These are phyloP conservation scores for Nigrospora sphaerica DNA, from an alignment of 2,329 filamentous ascomycete species.

Conservation along the genomic window DNA sequence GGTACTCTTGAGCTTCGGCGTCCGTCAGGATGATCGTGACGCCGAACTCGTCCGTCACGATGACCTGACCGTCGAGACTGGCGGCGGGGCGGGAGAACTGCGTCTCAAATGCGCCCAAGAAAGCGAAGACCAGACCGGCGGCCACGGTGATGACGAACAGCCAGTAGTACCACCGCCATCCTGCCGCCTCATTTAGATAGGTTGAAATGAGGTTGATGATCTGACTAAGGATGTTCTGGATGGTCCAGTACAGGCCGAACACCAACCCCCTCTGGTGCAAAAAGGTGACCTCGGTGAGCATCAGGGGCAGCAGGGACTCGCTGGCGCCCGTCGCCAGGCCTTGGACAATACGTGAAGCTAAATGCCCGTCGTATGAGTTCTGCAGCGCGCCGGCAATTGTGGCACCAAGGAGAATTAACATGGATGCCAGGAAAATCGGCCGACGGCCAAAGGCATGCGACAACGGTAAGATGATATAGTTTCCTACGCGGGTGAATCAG, in stretches of 20 bases:
- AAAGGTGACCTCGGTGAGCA: conserved; percentile 31
- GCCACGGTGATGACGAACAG: conserved; percentile 26
- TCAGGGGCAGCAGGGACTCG: conserved; percentile 29
- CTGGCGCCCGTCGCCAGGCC: conserved; percentile 29
- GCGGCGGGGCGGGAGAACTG: conserved; percentile 25
- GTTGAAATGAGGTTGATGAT: conserved; percentile 24
- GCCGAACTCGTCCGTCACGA: conserved; percentile 29
- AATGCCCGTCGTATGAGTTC: conserved; percentile 25
- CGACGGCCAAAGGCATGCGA: conserved; percentile 29
- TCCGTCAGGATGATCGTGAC: conserved; percentile 25
- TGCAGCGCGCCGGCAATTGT: conserved; percentile 25
- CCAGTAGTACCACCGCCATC: conserved; percentile 35
- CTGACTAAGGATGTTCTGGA: conserved; percentile 25
- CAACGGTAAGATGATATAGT: conserved; percentile 29
- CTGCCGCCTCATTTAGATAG: conserved; percentile 25
- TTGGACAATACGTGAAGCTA: conserved; percentile 26
- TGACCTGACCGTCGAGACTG: conserved; percentile 23
- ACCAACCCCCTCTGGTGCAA: conserved; percentile 27
- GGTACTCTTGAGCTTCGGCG: conserved; percentile 17
- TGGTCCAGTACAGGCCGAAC: conserved; percentile 30
- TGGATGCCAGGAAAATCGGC: conserved; percentile 24
- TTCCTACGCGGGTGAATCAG: conserved; percentile 3
- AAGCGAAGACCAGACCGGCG: conserved; percentile 25
- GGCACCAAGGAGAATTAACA: conserved; percentile 20
- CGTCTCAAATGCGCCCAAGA: conserved; percentile 32